Evolutionary conservation across 163 green algal species (phyloP).

Genomic region (Chloroidium sp.): DNA sequence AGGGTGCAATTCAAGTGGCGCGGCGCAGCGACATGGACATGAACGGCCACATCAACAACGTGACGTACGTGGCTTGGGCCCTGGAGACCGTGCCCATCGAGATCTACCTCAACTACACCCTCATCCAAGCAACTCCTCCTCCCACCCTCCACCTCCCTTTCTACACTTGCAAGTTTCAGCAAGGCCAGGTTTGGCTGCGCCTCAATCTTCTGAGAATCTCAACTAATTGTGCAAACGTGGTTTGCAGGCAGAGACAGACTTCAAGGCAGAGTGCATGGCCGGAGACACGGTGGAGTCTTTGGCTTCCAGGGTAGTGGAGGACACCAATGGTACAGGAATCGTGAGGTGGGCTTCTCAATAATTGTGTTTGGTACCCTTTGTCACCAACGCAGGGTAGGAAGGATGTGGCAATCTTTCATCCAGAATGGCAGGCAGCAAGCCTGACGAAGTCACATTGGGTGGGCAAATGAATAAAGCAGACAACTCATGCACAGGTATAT

Average conservation of each 20-base stretch:
- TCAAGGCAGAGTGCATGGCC: constrained; percentile 76
- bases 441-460: too few species aligned
- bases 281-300: constrained; percentile 59
- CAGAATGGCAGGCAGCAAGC: too few species aligned
- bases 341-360: background rate
- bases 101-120: constrained; percentile 42
- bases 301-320: constrained; percentile 24
- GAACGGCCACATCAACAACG: constrained; percentile 98
- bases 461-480: too few species aligned
- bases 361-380: too few species aligned
- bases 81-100: constrained; percentile 75
- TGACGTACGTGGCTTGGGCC: constrained; percentile 86
- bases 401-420: too few species aligned
- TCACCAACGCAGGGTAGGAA: too few species aligned
- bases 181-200: too few species aligned
- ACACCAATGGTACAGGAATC: constrained; percentile 23
- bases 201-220: too few species aligned
- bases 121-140: constrained; percentile 38
- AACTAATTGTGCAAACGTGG: too few species aligned
- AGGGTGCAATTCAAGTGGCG: constrained; percentile 47
- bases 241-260: constrained; percentile 79
- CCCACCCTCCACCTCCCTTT: too few species aligned
- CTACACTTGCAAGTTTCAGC: too few species aligned
- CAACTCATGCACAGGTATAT: too few species aligned
- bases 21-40: constrained; percentile 92